phyloP scores from a whole-genome alignment of 1,284 basidiomycete species.

The Sanghuangporus baumii region DNA sequence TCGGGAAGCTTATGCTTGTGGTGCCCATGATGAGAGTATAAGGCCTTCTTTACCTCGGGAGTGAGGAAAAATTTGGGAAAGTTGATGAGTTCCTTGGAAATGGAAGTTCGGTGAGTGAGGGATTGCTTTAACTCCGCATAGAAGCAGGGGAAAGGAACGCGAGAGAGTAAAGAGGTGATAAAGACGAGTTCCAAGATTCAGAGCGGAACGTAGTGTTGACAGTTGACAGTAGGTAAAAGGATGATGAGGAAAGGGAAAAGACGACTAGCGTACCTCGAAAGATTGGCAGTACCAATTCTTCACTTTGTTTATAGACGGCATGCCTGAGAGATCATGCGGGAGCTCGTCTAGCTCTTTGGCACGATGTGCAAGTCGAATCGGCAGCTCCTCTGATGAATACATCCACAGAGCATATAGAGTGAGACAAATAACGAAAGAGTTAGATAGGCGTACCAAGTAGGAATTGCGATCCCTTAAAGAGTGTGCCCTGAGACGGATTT shows the following conservation, averaged over 20 bases:
- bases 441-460: conserved; percentile 49
- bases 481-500: conserved; percentile 81
- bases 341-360: conserved; percentile 96
- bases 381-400: conserved; percentile 70
- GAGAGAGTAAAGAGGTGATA: not conserved
- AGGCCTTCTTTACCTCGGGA: conserved; percentile 58
- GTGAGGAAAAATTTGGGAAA: conserved; percentile 78
- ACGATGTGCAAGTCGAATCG: conserved; percentile 91
- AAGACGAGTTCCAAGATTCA: not conserved
- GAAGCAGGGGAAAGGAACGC: not conserved
- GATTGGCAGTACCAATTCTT: conserved; percentile 99
- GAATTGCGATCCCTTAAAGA: conserved; percentile 84
- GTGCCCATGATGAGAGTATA: conserved; percentile 44
- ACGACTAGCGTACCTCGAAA: conserved; percentile 68
- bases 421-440: not conserved
- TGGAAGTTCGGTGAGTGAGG: not conserved
- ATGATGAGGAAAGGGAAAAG: not conserved
- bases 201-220: not conserved
- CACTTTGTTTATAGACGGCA: conserved; percentile 93
- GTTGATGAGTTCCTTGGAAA: conserved; percentile 73
- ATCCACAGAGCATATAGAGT: not conserved
- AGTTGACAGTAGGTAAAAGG: not conserved
- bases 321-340: conserved; percentile 86
- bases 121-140: not conserved
- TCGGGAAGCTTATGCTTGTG: conserved; percentile 46